Base-by-base conservation (phyloP, 768 basidiomycete genomes). In the Mrakia hoshinonis region DNA sequence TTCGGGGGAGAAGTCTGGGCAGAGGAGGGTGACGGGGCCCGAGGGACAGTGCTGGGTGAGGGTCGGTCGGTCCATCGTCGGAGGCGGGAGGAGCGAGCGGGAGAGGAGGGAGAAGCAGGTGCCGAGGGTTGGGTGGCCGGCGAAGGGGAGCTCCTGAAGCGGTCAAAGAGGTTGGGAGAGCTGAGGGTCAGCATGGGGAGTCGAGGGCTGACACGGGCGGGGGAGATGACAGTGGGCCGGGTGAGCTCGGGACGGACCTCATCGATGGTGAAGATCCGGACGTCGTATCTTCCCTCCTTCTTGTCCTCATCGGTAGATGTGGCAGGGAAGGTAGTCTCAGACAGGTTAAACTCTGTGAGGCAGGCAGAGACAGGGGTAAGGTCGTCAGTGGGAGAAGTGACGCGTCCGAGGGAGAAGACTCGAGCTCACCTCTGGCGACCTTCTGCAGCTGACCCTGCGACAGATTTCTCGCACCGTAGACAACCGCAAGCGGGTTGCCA, bases 401-500 rank as follows among this genome's bases (percentile, higher is more conserved):
- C n/a, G n/a, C n/a, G 60, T 20, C 0, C 18, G 60, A 18, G n/a
- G 31, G 20, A 26, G 31, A 31, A 29, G n/a, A 9, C 22, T 29
- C 29, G 46, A 34, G 15, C 48, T 13, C 29, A 67, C 66, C 48
- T 24, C 29, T 20, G 3, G 66, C 52, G n/a, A 67, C 51, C 22
- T n/a, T 67, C 9, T 51, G 66, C 11, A 52, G 31, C 34, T 67
- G 66, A 34, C 6, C 34, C 5, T 67, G 18, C 10, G 2, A 0
- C 1, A 67, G 31, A 0, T 22, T 18, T 12, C 49, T 11, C 1
- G 52, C 52, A 1, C 43, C 38, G n/a, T 55, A 68, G 1, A 68
- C 67, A 26, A 68, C 67, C 11, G 67, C 67, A 24, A 68, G 52
- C 12, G 67, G 67, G 36, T 68, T 68, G 5, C 67, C 67, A 10